These are phyloP conservation scores for Cercospora beticola DNA, from an alignment of 2,329 filamentous ascomycete species.

Conservation along the genomic window DNA sequence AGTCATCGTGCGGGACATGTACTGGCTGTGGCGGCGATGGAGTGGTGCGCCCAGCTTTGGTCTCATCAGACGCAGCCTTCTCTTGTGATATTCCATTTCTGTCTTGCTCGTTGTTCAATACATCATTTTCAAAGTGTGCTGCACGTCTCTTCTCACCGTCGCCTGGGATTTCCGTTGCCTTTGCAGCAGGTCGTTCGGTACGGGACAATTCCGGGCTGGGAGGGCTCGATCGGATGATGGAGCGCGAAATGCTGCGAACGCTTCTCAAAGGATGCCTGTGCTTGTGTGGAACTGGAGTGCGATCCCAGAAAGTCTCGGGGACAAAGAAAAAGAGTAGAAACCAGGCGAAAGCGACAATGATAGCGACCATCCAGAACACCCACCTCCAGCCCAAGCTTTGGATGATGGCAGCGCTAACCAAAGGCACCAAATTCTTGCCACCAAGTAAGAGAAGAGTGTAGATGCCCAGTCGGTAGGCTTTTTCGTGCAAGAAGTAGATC, in stretches of 20 bases:
- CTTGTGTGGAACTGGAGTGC: constrained; percentile 62
- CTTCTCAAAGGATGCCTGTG: constrained; percentile 11
- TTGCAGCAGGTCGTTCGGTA: constrained; percentile 20
- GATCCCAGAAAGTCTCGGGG: constrained; percentile 94
- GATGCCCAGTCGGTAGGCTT: constrained; percentile 88
- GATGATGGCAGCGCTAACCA: constrained; percentile 84
- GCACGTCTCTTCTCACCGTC: constrained; percentile 19
- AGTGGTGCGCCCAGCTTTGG: not conserved
- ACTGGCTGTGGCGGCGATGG: constrained; percentile 1
- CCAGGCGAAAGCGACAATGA: constrained; percentile 71
- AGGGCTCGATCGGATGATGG: constrained; percentile 17
- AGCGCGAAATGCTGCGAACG: constrained; percentile 27
- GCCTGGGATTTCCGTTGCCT: not conserved
- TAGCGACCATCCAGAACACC: constrained; percentile 67
- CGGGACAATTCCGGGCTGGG: constrained; percentile 14
- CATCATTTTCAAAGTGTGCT: constrained; percentile 22
- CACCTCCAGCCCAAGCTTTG: constrained; percentile 71
- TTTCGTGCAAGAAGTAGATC: constrained; percentile 93
- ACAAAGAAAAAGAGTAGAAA: constrained; percentile 82
- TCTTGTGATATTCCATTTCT: constrained; percentile 6
- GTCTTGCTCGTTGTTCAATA: constrained; percentile 15
- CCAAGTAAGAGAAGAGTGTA: constrained; percentile 87
- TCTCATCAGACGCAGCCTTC: constrained; percentile 15
- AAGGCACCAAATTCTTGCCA: constrained; percentile 78
- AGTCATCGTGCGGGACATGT: constrained; percentile 11